Evolutionary conservation across 2,329 filamentous ascomycete species (phyloP), one percentile per base, ranked within the genome.

Genomic region (Cladosporium sp.): DNA sequence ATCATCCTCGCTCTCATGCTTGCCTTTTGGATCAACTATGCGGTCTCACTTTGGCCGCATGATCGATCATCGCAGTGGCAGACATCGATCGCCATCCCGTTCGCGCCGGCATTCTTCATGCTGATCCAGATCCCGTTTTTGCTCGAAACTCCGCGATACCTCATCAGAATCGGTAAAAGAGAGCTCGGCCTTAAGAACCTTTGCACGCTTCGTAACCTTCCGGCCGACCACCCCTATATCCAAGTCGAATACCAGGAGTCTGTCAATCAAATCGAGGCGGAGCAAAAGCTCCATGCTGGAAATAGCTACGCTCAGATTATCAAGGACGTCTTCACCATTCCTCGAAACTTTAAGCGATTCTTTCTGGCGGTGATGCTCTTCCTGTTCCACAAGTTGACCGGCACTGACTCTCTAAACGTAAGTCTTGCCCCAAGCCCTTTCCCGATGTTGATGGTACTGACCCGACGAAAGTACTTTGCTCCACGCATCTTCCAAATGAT

Each of bases 41-140:
- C 63, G 1, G 64, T 67, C 9, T 67, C 69, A 30, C 59, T 65
- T 54, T 77, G 70, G 66, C 70, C 51, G 72, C 77, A 50, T 2
- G 62, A 74, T 1, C 72, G 67, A 13, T 72, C 73, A 54, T 66
- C 69, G 2, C 82, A 84, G 63, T 86, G 83, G 83, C 68, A 82
- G 27, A 77, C 86, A 24, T 83, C 84, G 1, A 80, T 80, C 11
- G 75, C 71, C 4, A 52, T 74, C 19, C 73, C 75, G 41, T 62
- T 73, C 4, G 57, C 73, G 2, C 71, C 72, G 1, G 71, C 68
- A 15, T 49, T 68, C 0, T 43, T 69, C 5, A 64, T 71, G 1
- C 57, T 68, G 5, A 51, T 63, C 1, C 66, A 67, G 41, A 66
- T 68, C 17, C 67, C 65, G 58, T 69, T 62, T 44, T 67, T 65